A percentile compares a stretch with the other conserved stretches of the same genome.
These are phyloP conservation scores for Alnus glutinosa DNA, from an alignment of 306 rosid genomes.

Conservation along the genomic window DNA sequence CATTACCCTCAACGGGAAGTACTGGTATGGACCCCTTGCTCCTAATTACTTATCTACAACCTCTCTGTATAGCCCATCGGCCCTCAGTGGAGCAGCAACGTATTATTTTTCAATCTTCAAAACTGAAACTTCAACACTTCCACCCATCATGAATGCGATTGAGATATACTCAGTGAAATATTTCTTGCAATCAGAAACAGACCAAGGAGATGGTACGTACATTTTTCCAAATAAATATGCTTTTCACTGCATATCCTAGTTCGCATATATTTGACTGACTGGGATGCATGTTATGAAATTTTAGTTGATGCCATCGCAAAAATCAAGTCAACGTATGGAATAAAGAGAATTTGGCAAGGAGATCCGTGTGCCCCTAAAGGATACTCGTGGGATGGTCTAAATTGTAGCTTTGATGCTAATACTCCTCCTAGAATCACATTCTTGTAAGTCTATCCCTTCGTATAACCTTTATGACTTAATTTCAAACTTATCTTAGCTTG, in stretches of 20 bases:
- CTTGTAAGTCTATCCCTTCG: conserved; percentile 40
- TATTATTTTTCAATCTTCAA: conserved; percentile 24
- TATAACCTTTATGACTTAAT: not conserved
- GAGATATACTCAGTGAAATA: conserved; percentile 40
- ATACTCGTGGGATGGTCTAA: conserved; percentile 56
- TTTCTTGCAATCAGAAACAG: conserved; percentile 34
- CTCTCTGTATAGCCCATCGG: conserved; percentile 1
- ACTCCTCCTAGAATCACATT: conserved; percentile 46
- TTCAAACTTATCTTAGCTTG: not conserved
- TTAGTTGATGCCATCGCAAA: conserved; percentile 52
- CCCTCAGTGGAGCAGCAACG: not conserved
- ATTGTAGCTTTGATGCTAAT: conserved; percentile 32
- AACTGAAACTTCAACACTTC: conserved; percentile 40
- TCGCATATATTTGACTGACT: not conserved
- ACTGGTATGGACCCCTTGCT: conserved; percentile 20
- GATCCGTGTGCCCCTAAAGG: conserved; percentile 57
- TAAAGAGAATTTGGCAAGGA: conserved; percentile 56
- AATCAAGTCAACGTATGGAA: conserved; percentile 47
- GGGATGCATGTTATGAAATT: not conserved
- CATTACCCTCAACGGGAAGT: conserved; percentile 36
- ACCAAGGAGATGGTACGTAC: conserved; percentile 44
- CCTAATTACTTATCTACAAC: conserved; percentile 19
- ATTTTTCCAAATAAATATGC: not conserved
- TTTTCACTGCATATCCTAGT: not conserved
- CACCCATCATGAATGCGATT: conserved; percentile 63